A percentile compares a stretch with the other conserved stretches of the same genome.
Evolutionary conservation across 2,329 filamentous ascomycete species (phyloP).

Genomic region (Xylaria sp.): DNA sequence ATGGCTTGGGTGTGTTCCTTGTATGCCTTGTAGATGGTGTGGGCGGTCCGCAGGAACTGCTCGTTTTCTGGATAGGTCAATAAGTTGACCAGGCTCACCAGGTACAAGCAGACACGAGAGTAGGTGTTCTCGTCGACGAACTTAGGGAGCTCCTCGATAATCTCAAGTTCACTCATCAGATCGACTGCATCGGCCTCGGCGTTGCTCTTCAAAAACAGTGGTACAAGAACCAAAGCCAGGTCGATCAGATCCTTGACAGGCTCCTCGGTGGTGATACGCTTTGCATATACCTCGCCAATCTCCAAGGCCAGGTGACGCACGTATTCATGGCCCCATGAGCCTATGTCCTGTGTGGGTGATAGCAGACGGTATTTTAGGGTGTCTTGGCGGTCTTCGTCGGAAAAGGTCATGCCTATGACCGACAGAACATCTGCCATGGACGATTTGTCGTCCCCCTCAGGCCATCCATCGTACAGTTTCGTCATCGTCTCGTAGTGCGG

Average conservation of each 20-base stretch:
- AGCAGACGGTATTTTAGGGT: constrained; percentile 94
- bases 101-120: constrained; percentile 90
- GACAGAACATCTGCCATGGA: constrained; percentile 93
- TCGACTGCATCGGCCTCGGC: constrained; percentile 98
- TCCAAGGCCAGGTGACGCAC: constrained; percentile 93
- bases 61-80: constrained; percentile 98
- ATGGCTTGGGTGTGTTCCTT: constrained; percentile 93
- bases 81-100: constrained; percentile 98
- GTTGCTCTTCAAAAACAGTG: constrained; percentile 95
- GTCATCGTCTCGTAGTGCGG: constrained; percentile 92
- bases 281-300: constrained; percentile 92
- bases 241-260: constrained; percentile 82
- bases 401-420: constrained; percentile 98
- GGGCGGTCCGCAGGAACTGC: constrained; percentile 88
- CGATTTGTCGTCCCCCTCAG: constrained; percentile 80
- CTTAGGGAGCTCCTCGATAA: constrained; percentile 87
- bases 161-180: constrained; percentile 94
- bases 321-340: constrained; percentile 98
- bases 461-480: constrained; percentile 88
- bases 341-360: constrained; percentile 87
- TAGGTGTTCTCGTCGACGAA: constrained; percentile 96
- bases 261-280: constrained; percentile 83
- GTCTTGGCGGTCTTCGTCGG: constrained; percentile 92
- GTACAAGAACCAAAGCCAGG: constrained; percentile 81
- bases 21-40: constrained; percentile 91